These are phyloP conservation scores for Rhizophagus clarus DNA, from an alignment of 192 early-diverging fungal species.

Conservation along the genomic window DNA sequence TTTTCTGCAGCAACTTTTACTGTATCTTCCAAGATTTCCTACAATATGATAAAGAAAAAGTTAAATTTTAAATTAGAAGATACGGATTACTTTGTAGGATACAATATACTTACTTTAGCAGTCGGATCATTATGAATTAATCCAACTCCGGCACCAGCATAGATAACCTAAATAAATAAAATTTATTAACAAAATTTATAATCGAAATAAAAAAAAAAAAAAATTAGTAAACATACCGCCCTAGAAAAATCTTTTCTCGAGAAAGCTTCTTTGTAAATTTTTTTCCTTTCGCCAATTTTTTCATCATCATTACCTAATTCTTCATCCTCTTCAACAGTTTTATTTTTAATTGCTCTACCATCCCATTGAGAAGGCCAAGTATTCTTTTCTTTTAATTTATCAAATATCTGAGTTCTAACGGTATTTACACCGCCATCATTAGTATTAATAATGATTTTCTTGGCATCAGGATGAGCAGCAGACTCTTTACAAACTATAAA, in stretches of 20 bases:
- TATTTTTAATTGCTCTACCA: constrained; percentile 39
- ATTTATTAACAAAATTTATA: background rate
- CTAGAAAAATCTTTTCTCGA: background rate
- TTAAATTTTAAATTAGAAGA: background rate
- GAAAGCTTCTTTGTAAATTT: background rate
- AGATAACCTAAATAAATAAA: background rate
- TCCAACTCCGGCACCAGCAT: background rate
- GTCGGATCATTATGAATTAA: background rate
- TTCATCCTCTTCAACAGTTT: constrained; percentile 32
- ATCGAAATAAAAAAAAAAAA: background rate
- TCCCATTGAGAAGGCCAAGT: constrained; percentile 40
- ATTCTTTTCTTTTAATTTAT: constrained; percentile 41
- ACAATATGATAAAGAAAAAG: background rate
- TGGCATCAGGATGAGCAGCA: constrained; percentile 37
- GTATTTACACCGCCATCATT: constrained; percentile 45
- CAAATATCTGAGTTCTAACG: constrained; percentile 47
- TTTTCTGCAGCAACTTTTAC: background rate
- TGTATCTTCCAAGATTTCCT: background rate
- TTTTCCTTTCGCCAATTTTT: background rate
- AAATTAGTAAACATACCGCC: background rate
- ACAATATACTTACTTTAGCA: background rate
- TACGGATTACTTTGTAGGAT: background rate
- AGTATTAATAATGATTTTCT: constrained; percentile 38
- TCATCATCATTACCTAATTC: background rate
- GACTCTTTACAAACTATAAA: constrained; percentile 41